Base-by-base conservation (phyloP, 176 grass and related monocot species). In the Avena insularis region DNA sequence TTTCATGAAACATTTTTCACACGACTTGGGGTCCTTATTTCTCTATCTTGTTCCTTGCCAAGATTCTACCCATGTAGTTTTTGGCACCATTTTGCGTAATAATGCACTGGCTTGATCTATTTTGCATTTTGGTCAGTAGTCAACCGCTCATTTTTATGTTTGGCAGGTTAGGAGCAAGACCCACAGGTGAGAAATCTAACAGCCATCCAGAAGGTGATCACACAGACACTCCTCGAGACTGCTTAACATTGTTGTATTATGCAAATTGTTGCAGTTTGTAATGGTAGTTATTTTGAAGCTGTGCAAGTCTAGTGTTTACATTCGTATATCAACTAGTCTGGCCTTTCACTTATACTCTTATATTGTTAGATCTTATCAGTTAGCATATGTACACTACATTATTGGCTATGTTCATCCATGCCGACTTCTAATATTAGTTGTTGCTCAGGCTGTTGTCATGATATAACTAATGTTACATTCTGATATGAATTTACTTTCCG, bases 261-360 rank as follows among this genome's bases (percentile, higher is more conserved):
- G 57, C 17, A 59, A 59, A 59, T 59, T 59, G 57, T 59, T 59
- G 17, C 57, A 59, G 19, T 59, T 59, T 59, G 57, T 59, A 59
- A 59, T 59, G 57, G 19, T n/a, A 59, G 15, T n/a, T 59, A 59
- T 59, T 59, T 59, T n/a, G 57, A 59, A 59, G 57, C 57, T 59
- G 17, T 14, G 12, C 12, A 53, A 53, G 50, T 53, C 12, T 53
- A 4, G 50, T 53, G 50, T 17, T 59, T 59, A n/a, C 19, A 59
- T 59, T 59, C n/a, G 57, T n/a, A n/a, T 59, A 59, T 59, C 57
- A 59, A 59, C 57, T 59, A 59, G 57, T 59, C 20, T n/a, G 57
- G 17, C 57, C 50, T n/a, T 59, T 59, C 62, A 65, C 62, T 29
- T 29, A 29, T 25, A 65, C 62, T 65, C 62, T 65, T 65, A 23